Evolutionary conservation across 805 yeast genomes (phyloP).

Genomic region (Kodamaea neixiangensis): DNA sequence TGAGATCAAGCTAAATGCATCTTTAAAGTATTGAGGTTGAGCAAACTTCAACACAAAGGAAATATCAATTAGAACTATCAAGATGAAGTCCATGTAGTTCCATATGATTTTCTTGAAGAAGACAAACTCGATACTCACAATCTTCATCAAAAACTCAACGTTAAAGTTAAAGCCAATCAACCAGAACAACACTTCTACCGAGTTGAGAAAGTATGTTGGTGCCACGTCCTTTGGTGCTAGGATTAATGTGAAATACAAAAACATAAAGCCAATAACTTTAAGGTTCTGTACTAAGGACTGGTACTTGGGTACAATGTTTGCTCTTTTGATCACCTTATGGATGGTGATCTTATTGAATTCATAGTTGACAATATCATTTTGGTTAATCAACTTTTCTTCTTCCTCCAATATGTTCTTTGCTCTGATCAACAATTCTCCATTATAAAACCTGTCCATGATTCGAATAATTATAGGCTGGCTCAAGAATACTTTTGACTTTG

Average conservation of each 20-base stretch:
- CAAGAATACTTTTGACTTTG: slow-evolving; percentile 53
- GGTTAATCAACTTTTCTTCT: slow-evolving; percentile 15
- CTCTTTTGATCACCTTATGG: slow-evolving; percentile 29
- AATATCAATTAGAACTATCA: slow-evolving; percentile 39
- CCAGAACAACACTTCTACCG: slow-evolving; percentile 43
- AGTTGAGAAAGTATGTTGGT: slow-evolving; percentile 10
- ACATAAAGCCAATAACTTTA: slow-evolving; percentile 31
- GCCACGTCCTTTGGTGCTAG: slow-evolving; percentile 15
- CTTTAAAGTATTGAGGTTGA: slow-evolving; percentile 25
- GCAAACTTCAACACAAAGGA: slow-evolving; percentile 27
- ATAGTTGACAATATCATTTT: slow-evolving; percentile 27
- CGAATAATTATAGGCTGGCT: slow-evolving; percentile 53
- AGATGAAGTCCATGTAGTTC: slow-evolving; percentile 50
- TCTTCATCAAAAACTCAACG: slow-evolving; percentile 46
- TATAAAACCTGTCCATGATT: slow-evolving; percentile 50
- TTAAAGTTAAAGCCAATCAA: slow-evolving; percentile 48
- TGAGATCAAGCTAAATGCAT: slow-evolving; percentile 44
- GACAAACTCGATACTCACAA: slow-evolving; percentile 45
- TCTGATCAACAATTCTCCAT: slow-evolving; percentile 46
- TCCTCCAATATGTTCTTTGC: slow-evolving; percentile 6
- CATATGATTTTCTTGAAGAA: slow-evolving; percentile 53
- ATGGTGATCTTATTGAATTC: slow-evolving; percentile 33
- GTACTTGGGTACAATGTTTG: slow-evolving; percentile 42
- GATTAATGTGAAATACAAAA: slow-evolving; percentile 32
- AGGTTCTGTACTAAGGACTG: slow-evolving; percentile 42